phyloP scores from a whole-genome alignment of 805 yeast genomes.

The Teunomyces tritomae region DNA sequence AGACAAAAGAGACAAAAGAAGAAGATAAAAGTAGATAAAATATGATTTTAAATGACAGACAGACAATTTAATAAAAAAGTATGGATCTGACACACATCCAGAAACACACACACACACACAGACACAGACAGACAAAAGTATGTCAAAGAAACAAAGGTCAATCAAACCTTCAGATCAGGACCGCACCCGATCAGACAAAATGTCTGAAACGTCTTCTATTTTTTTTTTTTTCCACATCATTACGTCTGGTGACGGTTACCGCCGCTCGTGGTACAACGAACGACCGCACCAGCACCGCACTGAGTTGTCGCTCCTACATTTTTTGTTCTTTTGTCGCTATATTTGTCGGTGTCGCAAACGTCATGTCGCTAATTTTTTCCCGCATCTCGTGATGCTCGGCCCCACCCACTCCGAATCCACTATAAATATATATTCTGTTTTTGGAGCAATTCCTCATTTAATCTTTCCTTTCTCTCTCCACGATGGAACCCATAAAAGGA shows the following conservation, averaged over 20 bases:
- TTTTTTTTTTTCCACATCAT: too few species aligned
- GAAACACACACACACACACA: background rate
- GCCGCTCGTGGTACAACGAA: too few species aligned
- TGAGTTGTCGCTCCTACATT: too few species aligned
- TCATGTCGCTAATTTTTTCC: too few species aligned
- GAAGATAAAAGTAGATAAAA: background rate
- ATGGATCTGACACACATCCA: too few species aligned
- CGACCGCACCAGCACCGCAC: too few species aligned
- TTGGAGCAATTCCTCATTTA: too few species aligned
- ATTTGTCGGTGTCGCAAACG: too few species aligned
- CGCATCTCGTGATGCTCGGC: constrained; percentile 4
- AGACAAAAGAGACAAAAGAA: constrained; percentile 20
- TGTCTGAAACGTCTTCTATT: too few species aligned
- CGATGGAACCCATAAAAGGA: constrained; percentile 8
- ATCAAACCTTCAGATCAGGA: too few species aligned
- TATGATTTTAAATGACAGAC: background rate
- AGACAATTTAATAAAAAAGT: background rate
- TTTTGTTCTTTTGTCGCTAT: too few species aligned
- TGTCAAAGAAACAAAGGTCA: background rate
- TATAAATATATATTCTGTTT: background rate
- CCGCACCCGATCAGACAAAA: background rate
- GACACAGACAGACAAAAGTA: background rate
- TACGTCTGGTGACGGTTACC: too few species aligned
- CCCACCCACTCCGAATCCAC: constrained; percentile 6
- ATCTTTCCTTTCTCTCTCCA: background rate